These are phyloP conservation scores for Crucihimalaya himalaica DNA, from an alignment of 345 rosid genomes.

Conservation along the genomic window DNA sequence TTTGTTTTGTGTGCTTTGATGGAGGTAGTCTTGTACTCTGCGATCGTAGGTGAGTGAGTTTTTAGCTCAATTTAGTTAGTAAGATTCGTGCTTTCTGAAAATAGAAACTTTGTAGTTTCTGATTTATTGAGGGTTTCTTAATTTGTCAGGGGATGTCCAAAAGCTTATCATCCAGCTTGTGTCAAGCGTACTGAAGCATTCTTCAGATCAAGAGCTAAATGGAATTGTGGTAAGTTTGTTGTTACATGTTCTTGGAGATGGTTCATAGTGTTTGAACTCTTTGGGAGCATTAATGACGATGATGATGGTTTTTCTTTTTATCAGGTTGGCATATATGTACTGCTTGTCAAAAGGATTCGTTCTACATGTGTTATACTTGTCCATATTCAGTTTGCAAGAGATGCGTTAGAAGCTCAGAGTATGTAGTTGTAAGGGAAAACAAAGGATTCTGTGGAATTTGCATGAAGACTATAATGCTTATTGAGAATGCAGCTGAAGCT, in stretches of 20 bases:
- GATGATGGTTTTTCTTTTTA: neutral
- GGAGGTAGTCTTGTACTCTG: conserved; percentile 96
- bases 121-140: neutral
- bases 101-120: conserved; percentile 8
- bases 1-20: conserved; percentile 96
- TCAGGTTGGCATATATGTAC: conserved; percentile 98
- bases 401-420: conserved; percentile 86
- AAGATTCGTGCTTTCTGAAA: neutral
- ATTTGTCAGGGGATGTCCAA: conserved; percentile 85
- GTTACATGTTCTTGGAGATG: neutral
- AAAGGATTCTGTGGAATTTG: conserved; percentile 92
- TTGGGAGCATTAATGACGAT: neutral
- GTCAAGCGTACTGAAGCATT: conserved; percentile 89
- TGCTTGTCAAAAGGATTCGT: conserved; percentile 75
- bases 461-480: conserved; percentile 82
- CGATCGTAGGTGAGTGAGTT: conserved; percentile 83
- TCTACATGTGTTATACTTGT: conserved; percentile 95
- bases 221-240: conserved; percentile 80
- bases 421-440: conserved; percentile 66
- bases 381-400: conserved; percentile 91
- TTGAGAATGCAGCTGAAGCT: conserved; percentile 60
- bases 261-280: neutral
- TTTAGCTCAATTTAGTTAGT: conserved; percentile 3
- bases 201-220: conserved; percentile 81
- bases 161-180: conserved; percentile 91